Base-by-base conservation (phyloP, 495 filamentous ascomycete species). In the Aspergillus heteromorphus region DNA sequence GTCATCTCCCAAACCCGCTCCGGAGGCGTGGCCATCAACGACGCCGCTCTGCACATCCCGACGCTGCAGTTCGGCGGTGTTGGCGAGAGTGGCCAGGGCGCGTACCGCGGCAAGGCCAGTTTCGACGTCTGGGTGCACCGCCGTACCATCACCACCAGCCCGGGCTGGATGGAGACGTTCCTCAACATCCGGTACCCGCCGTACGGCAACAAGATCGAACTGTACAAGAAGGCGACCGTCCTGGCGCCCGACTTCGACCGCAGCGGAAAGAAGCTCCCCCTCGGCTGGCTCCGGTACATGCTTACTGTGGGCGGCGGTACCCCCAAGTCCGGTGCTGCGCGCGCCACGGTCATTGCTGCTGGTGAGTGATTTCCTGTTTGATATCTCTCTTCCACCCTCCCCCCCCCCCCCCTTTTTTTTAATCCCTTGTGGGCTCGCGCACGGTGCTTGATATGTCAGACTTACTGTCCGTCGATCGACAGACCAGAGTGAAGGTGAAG, bases 11-110 rank as follows among this genome's bases (percentile, higher is more conserved):
- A 78, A 49, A 81, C 85, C 57, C 86, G 81, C 30, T 92, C 87
- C 6, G 91, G 91, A 40, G 88, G 91, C 55, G 88, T 83, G 18
- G 81, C 84, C 31, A 72, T 92, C 64, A 95, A 96, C 70, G 91
- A 96, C 70, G 76, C 85, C 48, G 88, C 83, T 61, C 85, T 90
- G 70, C 92, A 97, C 73, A 82, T 95, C 57, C 81, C 84, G 18
- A 89, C 85, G 8, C 73, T 96, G 4, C 76, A 89, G 48, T 97
- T 98, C 65, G 93, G 93, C 56, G 92, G 92, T 63, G 87, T 98
- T 27, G 93, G 93, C 53, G 83, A 89, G 60, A 88, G 83, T 54
- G 92, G 93, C 52, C 78, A 80, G 60, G 93, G 93, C 49, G 77
- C 83, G 9, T 97, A 97, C 75, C 83, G 88, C 61, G 93, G 93